These are phyloP conservation scores for Podosphaera xanthii DNA, from an alignment of 2,329 filamentous ascomycete species.

Conservation along the genomic window DNA sequence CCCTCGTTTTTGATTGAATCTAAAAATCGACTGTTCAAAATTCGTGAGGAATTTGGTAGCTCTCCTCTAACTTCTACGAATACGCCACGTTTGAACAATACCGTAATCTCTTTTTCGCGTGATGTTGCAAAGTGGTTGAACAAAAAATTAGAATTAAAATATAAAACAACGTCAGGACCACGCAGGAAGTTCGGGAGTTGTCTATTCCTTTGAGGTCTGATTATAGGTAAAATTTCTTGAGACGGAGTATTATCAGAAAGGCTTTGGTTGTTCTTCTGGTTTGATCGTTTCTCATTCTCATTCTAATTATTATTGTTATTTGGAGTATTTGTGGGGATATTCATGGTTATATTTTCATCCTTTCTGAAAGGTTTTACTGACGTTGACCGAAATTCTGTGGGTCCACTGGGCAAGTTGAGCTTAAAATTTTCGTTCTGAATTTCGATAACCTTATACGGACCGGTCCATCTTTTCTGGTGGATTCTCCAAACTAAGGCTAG, in stretches of 20 bases:
- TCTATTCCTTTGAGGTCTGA: constrained; percentile 1
- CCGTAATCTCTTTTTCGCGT: neutral
- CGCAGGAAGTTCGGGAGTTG: neutral
- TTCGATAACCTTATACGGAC: neutral
- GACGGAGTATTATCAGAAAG: constrained; percentile 1
- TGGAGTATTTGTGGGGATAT: neutral
- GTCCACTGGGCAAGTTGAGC: too few species aligned
- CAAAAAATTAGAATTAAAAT: neutral
- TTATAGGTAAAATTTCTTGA: constrained; percentile 2
- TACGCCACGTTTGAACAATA: neutral
- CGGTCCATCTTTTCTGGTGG: neutral
- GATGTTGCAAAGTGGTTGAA: neutral
- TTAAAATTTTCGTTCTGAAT: too few species aligned
- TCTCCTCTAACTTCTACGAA: neutral
- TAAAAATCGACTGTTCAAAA: too few species aligned
- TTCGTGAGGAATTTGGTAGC: too few species aligned
- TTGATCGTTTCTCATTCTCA: neutral
- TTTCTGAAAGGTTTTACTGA: neutral
- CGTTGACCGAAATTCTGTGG: too few species aligned
- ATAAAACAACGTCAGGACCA: neutral
- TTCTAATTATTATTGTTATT: neutral
- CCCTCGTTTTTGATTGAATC: too few species aligned
- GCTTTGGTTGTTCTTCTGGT: constrained; percentile 2
- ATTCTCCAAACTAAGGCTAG: neutral
- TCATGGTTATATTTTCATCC: too few species aligned